A percentile compares a stretch with the other conserved stretches of the same genome.
Evolutionary conservation across 108 stramenopile species (phyloP).

Genomic region (Discostella stelligeroides): DNA sequence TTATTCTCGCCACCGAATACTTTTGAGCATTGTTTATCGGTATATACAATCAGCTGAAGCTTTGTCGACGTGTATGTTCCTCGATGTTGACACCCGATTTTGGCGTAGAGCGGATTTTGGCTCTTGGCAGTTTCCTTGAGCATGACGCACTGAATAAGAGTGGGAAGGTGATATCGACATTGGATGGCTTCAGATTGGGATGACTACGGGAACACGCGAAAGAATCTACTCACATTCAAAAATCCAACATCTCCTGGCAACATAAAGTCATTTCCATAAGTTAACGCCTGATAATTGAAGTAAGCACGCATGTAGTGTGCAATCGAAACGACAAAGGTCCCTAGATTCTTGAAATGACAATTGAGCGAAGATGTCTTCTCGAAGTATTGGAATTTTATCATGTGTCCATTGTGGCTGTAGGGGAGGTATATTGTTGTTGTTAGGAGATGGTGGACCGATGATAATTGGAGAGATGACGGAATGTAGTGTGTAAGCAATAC

Average conservation of each 20-base stretch:
- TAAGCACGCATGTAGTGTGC: constrained; percentile 91
- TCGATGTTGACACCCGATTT: constrained; percentile 85
- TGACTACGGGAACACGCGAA: too few species aligned
- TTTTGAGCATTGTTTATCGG: constrained; percentile 68
- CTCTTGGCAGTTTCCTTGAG: constrained; percentile 60
- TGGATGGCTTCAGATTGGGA: too few species aligned
- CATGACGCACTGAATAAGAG: constrained; percentile 58
- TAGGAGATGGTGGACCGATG: too few species aligned
- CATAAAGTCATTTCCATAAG: constrained; percentile 66
- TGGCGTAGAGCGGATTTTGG: constrained; percentile 69
- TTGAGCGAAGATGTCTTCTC: constrained; percentile 68
- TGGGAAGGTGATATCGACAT: constrained; percentile 11
- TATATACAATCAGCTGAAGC: constrained; percentile 79
- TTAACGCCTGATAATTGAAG: constrained; percentile 84
- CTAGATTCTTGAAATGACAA: constrained; percentile 79
- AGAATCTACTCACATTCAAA: constrained; percentile 59
- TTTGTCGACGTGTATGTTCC: constrained; percentile 85
- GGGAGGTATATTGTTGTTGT: constrained; percentile 7
- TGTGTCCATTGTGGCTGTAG: constrained; percentile 84
- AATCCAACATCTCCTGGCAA: constrained; percentile 83
- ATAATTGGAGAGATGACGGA: too few species aligned
- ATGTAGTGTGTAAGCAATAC: too few species aligned
- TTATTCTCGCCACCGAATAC: constrained; percentile 62
- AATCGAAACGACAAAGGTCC: constrained; percentile 88
- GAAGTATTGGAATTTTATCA: constrained; percentile 88